Percentiles rank a stretch among this genome's conserved stretches.
Evolutionary conservation across 768 basidiomycete species (phyloP).

Genomic region (Termitomyces sp.): DNA sequence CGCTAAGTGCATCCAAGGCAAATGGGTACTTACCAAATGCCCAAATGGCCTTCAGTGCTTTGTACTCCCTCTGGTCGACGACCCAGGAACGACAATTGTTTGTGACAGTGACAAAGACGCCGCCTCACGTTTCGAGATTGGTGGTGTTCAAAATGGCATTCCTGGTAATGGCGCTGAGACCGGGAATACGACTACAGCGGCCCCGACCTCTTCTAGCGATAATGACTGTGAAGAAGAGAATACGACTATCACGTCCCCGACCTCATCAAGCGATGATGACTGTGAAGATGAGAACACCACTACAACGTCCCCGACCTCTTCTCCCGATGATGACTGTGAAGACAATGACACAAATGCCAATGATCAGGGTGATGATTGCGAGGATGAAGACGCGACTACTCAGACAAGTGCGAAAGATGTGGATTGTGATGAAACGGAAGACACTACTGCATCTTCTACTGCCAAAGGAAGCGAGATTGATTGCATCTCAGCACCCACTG

Average conservation of each 20-base stretch:
- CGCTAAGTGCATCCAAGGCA: slow-evolving; percentile 36
- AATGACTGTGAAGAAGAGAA: slow-evolving; percentile 3
- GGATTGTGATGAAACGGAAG: slow-evolving; percentile 1
- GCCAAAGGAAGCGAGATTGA: not conserved
- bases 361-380: not conserved
- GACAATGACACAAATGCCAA: not conserved
- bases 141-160: slow-evolving; percentile 39
- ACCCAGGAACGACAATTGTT: slow-evolving; percentile 35
- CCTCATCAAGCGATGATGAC: slow-evolving; percentile 2
- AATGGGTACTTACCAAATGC: slow-evolving; percentile 35
- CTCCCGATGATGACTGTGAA: slow-evolving; percentile 6
- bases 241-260: slow-evolving; percentile 3
- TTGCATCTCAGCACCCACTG: slow-evolving; percentile 1
- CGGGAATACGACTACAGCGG: slow-evolving; percentile 2
- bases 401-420: not conserved
- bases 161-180: slow-evolving; percentile 2
- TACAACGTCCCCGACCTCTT: slow-evolving; percentile 5
- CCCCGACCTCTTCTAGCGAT: slow-evolving; percentile 3
- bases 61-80: slow-evolving; percentile 44
- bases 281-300: not conserved
- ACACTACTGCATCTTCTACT: slow-evolving; percentile 9
- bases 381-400: slow-evolving; percentile 5
- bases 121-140: slow-evolving; percentile 28
- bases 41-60: slow-evolving; percentile 30
- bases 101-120: slow-evolving; percentile 39